phyloP scores from a whole-genome alignment of 495 filamentous ascomycete genomes.

The Parachaetomium inaequale region DNA sequence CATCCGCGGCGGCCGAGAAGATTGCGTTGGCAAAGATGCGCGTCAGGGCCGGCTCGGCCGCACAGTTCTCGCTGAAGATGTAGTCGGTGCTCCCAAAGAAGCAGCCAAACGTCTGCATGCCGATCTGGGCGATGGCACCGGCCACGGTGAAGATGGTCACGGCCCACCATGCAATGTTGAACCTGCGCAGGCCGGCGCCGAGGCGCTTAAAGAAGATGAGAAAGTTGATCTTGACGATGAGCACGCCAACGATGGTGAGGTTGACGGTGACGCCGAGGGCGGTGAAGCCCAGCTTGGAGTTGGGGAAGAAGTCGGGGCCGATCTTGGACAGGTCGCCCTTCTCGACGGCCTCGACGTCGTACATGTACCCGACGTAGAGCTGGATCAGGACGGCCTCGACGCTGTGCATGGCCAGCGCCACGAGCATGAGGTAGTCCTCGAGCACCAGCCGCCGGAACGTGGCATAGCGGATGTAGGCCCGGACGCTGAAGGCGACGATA shows the following conservation, averaged over 20 bases:
- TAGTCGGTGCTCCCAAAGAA: constrained; percentile 8
- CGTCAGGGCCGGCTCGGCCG: not conserved
- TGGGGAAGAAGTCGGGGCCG: constrained; percentile 13
- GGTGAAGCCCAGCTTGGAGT: constrained; percentile 6
- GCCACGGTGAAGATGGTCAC: constrained; percentile 13
- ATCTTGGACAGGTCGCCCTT: not conserved
- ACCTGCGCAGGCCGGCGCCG: not conserved
- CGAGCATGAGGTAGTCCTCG: constrained; percentile 23
- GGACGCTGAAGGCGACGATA: constrained; percentile 8
- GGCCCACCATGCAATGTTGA: constrained; percentile 14
- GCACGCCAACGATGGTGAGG: constrained; percentile 9
- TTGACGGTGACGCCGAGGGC: constrained; percentile 3
- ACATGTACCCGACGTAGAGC: constrained; percentile 11
- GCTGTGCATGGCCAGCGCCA: constrained; percentile 9
- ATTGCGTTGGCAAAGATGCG: constrained; percentile 11
- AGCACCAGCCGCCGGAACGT: constrained; percentile 18
- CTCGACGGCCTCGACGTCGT: constrained; percentile 14
- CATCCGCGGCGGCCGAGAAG: constrained; percentile 13
- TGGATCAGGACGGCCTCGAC: constrained; percentile 10
- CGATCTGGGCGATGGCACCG: not conserved
- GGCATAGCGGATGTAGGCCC: constrained; percentile 19
- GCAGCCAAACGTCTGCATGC: constrained; percentile 1
- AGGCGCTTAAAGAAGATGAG: constrained; percentile 20
- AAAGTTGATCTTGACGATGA: constrained; percentile 19
- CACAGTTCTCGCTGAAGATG: constrained; percentile 12